Evolutionary conservation across 2,329 filamentous ascomycete genomes (phyloP), one percentile per base, ranked within the genome.

Genomic region (Lachnellula suecica): DNA sequence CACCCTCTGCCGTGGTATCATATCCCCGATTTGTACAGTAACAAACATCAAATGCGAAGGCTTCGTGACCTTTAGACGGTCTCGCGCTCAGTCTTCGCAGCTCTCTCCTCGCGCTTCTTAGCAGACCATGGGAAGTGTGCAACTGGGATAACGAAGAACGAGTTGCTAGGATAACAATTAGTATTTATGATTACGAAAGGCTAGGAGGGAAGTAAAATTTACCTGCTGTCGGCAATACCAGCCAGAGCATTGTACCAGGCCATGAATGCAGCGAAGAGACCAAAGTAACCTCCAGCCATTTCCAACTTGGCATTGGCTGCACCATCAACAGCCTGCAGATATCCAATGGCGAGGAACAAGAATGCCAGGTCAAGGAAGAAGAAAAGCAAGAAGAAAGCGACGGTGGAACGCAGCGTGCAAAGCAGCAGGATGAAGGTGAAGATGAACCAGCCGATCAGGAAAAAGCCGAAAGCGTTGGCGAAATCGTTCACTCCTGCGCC

Each of bases 61-160:
- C 4, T 15, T 6, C n/a, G 29, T 34, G 4, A 19, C 19, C 41
- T 20, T 61, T 64, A 68, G 44, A 66, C 64, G 2, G 56, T 63
- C 24, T 62, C 56, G 23, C 61, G 64, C 52, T 77, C 74, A 49
- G 71, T 73, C 76, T 87, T 77, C 77, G 58, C 65, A 63, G 54
- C 66, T 68, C 85, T 81, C 55, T 69, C 70, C 70, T 84, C 79
- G 57, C 81, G 82, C 48, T 83, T 88, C 74, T 87, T 88, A 64
- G 88, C 87, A 34, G 89, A 93, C 93, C 93, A 97, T 49, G 92
- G 93, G 79, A 97, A 95, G 79, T 96, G 91, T 64, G 88, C 86
- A 58, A 97, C 91, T 47, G 92, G 93, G 57, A 96, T 84, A 71
- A 94, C 79, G 79, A 96, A 94, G 84, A 96, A 96, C 24, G 82